Conservation (phyloP, 2,329 filamentous ascomycete genomes). For the Aspergillus sp. region DNA sequence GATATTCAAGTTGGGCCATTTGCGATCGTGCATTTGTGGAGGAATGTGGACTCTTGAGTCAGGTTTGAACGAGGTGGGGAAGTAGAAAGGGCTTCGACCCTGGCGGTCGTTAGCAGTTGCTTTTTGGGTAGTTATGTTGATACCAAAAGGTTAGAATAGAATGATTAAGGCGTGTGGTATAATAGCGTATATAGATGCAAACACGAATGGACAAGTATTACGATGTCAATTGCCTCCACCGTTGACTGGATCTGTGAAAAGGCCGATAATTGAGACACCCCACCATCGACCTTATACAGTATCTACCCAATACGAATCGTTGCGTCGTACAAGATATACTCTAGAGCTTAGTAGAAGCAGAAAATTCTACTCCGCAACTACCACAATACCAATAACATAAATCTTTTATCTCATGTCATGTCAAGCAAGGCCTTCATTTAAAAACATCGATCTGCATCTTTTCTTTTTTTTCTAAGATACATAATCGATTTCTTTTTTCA, state of each 20-base stretch:
- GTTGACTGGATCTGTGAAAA: too few species aligned
- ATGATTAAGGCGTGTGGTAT: neutral
- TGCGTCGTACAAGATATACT: too few species aligned
- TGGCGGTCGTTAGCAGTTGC: conserved; percentile 10
- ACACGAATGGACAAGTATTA: neutral
- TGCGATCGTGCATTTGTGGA: conserved; percentile 44
- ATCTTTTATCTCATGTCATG: conserved; percentile 29
- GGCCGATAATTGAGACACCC: too few species aligned
- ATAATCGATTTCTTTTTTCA: conserved; percentile 3
- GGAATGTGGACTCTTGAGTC: conserved; percentile 43
- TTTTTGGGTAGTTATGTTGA: neutral
- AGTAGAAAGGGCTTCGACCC: neutral
- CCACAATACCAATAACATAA: neutral
- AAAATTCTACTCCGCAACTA: too few species aligned
- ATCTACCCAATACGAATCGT: too few species aligned
- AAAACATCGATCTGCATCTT: conserved; percentile 39
- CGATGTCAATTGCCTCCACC: neutral
- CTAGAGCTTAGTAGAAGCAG: too few species aligned
- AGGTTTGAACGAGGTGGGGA: conserved; percentile 15
- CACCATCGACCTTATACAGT: too few species aligned
- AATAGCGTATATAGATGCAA: neutral
- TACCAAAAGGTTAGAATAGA: neutral
- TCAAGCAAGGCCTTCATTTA: conserved; percentile 41
- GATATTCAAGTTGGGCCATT: conserved; percentile 39
- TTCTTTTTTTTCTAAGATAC: conserved; percentile 27